Conservation (phyloP, 2,329 filamentous ascomycete species). For the Exophiala bonariae region DNA sequence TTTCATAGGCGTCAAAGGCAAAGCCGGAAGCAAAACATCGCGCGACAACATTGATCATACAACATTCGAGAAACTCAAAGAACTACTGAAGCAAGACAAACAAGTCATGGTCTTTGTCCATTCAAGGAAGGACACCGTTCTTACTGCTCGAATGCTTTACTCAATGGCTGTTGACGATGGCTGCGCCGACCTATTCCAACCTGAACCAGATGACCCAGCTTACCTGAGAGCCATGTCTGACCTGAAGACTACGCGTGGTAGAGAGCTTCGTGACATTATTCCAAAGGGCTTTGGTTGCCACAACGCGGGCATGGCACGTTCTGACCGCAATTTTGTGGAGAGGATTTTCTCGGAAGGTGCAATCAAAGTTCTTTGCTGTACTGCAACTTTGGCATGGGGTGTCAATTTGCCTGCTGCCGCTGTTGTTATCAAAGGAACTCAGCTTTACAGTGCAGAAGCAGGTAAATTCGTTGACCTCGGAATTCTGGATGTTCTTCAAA, state of each 20-base stretch:
- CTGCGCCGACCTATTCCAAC: constrained; percentile 80
- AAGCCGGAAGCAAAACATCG: constrained; percentile 75
- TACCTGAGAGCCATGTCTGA: constrained; percentile 80
- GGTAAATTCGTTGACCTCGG: constrained; percentile 96
- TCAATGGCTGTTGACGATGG: constrained; percentile 82
- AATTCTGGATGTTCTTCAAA: constrained; percentile 94
- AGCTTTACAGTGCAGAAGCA: constrained; percentile 93
- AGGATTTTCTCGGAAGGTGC: constrained; percentile 86
- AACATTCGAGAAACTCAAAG: constrained; percentile 89
- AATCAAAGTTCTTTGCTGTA: constrained; percentile 97
- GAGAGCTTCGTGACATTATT: constrained; percentile 84
- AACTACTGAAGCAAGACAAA: constrained; percentile 89
- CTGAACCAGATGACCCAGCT: constrained; percentile 64
- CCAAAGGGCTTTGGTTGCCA: constrained; percentile 92
- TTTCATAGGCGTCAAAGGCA: constrained; percentile 94
- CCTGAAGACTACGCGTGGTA: constrained; percentile 80
- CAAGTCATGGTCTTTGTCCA: constrained; percentile 99
- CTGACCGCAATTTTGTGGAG: constrained; percentile 95
- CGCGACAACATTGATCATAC: constrained; percentile 86
- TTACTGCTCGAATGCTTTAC: constrained; percentile 80
- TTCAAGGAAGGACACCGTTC: constrained; percentile 88
- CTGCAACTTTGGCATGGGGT: constrained; percentile 96
- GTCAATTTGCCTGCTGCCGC: constrained; percentile 96
- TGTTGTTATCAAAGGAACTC: constrained; percentile 96
- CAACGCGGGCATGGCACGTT: constrained; percentile 93